phyloP scores from a whole-genome alignment of 768 basidiomycete genomes.

The Russula emetica region DNA sequence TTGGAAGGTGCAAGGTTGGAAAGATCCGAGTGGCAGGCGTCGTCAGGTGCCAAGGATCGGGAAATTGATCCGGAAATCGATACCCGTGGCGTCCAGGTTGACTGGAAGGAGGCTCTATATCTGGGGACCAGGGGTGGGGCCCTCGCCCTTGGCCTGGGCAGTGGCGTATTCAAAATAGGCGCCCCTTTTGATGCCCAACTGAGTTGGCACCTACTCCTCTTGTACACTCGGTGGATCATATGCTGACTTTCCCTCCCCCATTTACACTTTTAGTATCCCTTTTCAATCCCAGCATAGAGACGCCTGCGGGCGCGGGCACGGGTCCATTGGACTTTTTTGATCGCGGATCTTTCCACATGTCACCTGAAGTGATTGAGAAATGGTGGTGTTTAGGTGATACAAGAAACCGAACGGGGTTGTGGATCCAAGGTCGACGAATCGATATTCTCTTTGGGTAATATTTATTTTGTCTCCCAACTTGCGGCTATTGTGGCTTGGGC shows the following conservation, averaged over 20 bases:
- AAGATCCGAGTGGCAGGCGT: conserved; percentile 4
- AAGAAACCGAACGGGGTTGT: conserved; percentile 62
- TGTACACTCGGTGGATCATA: conserved; percentile 5
- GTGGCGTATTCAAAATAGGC: conserved; percentile 51
- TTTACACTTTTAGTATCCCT: conserved; percentile 14
- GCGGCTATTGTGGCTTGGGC: neutral
- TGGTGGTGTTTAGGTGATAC: conserved; percentile 86
- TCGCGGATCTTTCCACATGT: conserved; percentile 30
- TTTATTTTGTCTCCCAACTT: neutral
- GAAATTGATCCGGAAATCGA: conserved; percentile 13
- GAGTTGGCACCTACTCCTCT: conserved; percentile 44
- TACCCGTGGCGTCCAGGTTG: conserved; percentile 45
- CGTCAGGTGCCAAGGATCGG: conserved; percentile 10
- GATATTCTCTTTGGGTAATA: conserved; percentile 10
- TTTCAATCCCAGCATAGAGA: conserved; percentile 26
- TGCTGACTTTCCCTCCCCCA: conserved; percentile 3
- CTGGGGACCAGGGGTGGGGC: conserved; percentile 82
- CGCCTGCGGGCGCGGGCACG: conserved; percentile 45
- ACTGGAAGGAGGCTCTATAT: conserved; percentile 80
- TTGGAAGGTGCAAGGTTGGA: conserved; percentile 50
- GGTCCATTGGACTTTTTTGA: conserved; percentile 74
- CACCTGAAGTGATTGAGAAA: conserved; percentile 65
- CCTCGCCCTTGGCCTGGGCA: conserved; percentile 55
- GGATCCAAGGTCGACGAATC: conserved; percentile 62
- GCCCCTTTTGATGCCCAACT: conserved; percentile 71